Evolutionary conservation across 2,329 filamentous ascomycete genomes (phyloP), one percentile per base, ranked within the genome.

Genomic region (Ustulina deusta): DNA sequence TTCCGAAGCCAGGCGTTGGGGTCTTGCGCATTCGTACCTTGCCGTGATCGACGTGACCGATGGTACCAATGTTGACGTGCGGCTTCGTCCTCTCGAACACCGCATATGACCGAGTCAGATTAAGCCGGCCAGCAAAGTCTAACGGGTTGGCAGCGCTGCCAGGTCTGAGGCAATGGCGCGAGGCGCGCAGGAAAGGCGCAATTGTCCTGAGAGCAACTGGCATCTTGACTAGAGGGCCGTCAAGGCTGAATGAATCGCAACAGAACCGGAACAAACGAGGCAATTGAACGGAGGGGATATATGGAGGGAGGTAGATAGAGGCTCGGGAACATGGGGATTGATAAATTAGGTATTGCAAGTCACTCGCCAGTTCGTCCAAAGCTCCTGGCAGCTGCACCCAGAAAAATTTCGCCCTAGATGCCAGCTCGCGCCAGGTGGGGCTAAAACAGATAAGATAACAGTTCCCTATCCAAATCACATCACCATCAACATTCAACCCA

Each of bases 1-100:
- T 20, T 44, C 20, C 34, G n/a, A 48, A 25, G 22, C 17, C 11
- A 25, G 25, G 46, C 4, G 52, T 32, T 61, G 17, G 38, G 32
- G 13, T 36, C 15, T 64, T 34, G 40, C 7, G 44, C 38, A 15
- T 57, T 66, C 79, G 73, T 84, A 97, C 94, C 92, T 99, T 99
- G 86, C 95, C 95, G 85, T 99, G 95, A 89, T 99, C 96, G 84
- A 99, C 96, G 87, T 99, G 96, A 77, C 96, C 96, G 84, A 99
- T 99, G 76, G 96, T 99, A 93, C 96, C 96, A 79, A 99, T 96
- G 85, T 99, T 99, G 74, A 99, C 95, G 82, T 99, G 96, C 68
- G 96, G 96, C 88, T 99, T 99, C 79, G 86, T 90, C 79, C 96
- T 90, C 87, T 97, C 90, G 80, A 92, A 99, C 65, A 86, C 85